Percentiles rank a stretch among this genome's conserved stretches.
Evolutionary conservation across 176 grass and related monocot genomes (phyloP).

Genomic region (Oryza coarctata): DNA sequence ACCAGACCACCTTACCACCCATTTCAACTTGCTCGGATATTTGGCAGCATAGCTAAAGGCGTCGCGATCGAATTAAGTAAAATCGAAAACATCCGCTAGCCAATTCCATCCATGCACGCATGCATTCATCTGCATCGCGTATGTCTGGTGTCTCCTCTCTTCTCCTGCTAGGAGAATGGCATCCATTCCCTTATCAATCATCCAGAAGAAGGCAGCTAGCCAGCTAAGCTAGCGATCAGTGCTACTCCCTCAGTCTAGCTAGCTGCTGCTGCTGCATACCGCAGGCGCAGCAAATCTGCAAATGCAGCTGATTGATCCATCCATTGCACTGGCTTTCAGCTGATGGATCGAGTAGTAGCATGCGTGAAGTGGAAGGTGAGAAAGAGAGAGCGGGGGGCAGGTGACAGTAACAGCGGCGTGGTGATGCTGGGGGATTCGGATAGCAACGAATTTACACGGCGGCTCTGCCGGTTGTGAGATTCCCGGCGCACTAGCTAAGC

Average conservation of each 20-base stretch:
- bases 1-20: conserved; percentile 12
- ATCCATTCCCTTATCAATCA: conserved; percentile 28
- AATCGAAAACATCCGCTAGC: background rate
- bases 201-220: conserved; percentile 5
- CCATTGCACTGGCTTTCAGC: background rate
- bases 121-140: background rate
- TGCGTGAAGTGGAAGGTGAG: background rate
- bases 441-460: conserved; percentile 38
- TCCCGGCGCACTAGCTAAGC: conserved; percentile 33
- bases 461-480: conserved; percentile 23
- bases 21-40: conserved; percentile 35
- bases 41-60: background rate
- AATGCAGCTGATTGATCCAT: background rate
- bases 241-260: background rate
- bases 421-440: background rate
- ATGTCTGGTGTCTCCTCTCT: background rate
- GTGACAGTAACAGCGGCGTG: conserved; percentile 3
- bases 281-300: no score
- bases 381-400: background rate
- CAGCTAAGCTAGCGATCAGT: background rate
- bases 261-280: background rate
- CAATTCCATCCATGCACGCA: conserved; percentile 7
- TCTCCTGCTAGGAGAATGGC: conserved; percentile 15
- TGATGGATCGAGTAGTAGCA: background rate
- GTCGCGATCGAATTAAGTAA: background rate